Base-by-base conservation (phyloP, 2,329 filamentous ascomycete species). In the Scedosporium apiospermum region DNA sequence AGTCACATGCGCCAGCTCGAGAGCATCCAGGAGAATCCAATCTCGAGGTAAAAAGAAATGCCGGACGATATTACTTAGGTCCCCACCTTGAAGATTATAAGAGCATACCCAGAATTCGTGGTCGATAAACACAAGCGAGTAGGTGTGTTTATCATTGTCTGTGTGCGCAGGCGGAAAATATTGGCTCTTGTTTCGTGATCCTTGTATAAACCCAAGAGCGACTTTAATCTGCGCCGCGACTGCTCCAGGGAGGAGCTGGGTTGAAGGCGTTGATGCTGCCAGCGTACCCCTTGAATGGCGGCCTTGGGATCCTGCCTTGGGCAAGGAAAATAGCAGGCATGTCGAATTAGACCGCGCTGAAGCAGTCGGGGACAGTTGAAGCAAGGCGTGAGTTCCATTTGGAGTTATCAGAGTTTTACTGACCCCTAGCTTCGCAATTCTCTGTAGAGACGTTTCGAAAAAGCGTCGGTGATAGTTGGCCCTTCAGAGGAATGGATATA, bases 21-120 rank as follows among this genome's bases (percentile, higher is more conserved):
- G 57, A 18, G 60, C 59, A 7, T 68, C 67, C 49, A 64, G 57
- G 44, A 66, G 66, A 6, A 71, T 58, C 71, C 70, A 72, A 64
- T 72, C 69, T 23, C 65, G 64, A 3, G 69, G 69, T 23, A 71
- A 60, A 63, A 71, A 71, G 62, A 69, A 70, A 59, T 71, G 66
- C 55, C 38, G 57, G 30, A 34, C 7, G 30, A 34, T 3, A 10
- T 3, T 34, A 34, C 9, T 34, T 9, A 10, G 10, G 30, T 34
- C 30, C 30, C 30, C 7, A 10, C 49, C 34, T 55, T 10, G 49
- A 34, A 34, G 6, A 3, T 10, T 34, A 34, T 34, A 41, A 9
- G 16, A 49, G 12, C 42, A 21, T n/a, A 49, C 10, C 44, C 44
- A 49, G 44, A 49, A 49, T 6, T 49, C 44, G 12, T 21, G 44